phyloP scores from a whole-genome alignment of 1,139 yeast genomes.

The Suhomyces terraborum region DNA sequence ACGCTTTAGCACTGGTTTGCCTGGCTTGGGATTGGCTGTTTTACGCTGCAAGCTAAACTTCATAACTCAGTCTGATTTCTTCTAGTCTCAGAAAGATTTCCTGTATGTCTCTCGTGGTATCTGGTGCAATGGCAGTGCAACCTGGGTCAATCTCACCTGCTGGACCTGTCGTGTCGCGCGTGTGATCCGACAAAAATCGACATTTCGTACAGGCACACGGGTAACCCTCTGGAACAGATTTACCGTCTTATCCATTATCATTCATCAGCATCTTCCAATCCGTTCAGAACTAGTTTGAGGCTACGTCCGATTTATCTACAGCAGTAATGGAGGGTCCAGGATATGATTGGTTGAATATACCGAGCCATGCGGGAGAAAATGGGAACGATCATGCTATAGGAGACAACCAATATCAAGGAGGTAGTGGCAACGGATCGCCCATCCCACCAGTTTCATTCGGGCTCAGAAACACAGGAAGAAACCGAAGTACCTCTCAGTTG shows the following conservation, averaged over 20 bases:
- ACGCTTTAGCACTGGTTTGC: constrained; percentile 2
- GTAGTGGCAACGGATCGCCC: constrained; percentile 24
- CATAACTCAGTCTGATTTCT: too few species aligned
- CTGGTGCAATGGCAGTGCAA: neutral
- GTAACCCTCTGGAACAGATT: neutral
- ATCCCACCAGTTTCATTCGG: constrained; percentile 42
- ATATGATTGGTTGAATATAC: constrained; percentile 43
- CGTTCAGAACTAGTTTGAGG: neutral
- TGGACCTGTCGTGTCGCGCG: constrained; percentile 6
- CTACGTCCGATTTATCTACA: neutral
- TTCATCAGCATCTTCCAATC: neutral
- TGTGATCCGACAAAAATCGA: constrained; percentile 11
- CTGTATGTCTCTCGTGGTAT: neutral
- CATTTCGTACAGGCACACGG: constrained; percentile 1
- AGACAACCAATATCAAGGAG: constrained; percentile 6
- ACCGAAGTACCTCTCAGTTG: constrained; percentile 1
- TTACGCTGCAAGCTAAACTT: constrained; percentile 3
- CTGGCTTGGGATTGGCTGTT: neutral
- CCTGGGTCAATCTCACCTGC: neutral
- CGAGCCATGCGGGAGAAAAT: constrained; percentile 6
- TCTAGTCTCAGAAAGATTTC: neutral
- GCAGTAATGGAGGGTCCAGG: constrained; percentile 32
- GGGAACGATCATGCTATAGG: neutral
- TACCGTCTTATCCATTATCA: constrained; percentile 1
- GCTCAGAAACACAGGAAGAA: constrained; percentile 8